Percentiles rank a stretch among this genome's conserved stretches.
These are phyloP conservation scores for Coniophora puteana DNA, from an alignment of 1,284 basidiomycete genomes.

Conservation along the genomic window DNA sequence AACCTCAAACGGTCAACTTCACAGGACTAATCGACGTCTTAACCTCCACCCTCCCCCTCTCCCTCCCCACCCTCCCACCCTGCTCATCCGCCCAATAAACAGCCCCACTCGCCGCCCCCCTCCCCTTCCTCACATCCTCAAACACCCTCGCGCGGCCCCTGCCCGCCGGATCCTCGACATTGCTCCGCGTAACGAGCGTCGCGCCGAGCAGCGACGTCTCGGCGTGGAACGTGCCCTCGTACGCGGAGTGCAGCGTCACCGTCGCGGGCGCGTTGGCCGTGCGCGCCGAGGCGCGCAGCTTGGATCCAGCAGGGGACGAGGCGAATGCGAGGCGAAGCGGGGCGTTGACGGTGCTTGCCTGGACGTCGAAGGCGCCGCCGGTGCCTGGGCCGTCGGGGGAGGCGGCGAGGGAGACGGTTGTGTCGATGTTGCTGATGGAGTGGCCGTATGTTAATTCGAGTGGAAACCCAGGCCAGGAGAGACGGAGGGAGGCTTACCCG, in stretches of 20 bases:
- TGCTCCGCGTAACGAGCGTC: constrained; percentile 15
- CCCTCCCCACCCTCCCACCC: constrained; percentile 12
- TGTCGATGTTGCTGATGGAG: constrained; percentile 25
- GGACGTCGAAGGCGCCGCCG: constrained; percentile 27
- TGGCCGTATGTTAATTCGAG: constrained; percentile 8
- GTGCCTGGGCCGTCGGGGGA: constrained; percentile 10
- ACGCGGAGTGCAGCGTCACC: constrained; percentile 31
- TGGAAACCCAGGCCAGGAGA: not conserved
- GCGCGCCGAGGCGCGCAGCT: constrained; percentile 23
- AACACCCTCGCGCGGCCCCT: constrained; percentile 30
- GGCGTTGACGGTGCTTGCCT: constrained; percentile 21
- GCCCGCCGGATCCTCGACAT: constrained; percentile 36
- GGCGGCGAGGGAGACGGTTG: constrained; percentile 25
- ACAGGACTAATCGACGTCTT: constrained; percentile 13
- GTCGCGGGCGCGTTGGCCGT: constrained; percentile 29
- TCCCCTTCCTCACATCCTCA: constrained; percentile 13
- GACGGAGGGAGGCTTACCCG: constrained; percentile 29
- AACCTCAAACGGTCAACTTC: constrained; percentile 23
- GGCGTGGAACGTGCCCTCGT: constrained; percentile 34
- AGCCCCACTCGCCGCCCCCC: constrained; percentile 14
- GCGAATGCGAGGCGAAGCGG: constrained; percentile 25
- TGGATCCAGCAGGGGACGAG: constrained; percentile 30
- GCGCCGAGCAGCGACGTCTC: constrained; percentile 22
- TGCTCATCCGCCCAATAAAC: constrained; percentile 21
- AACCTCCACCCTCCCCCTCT: constrained; percentile 19